A percentile compares a stretch with the other conserved stretches of the same genome.
Evolutionary conservation across 2,329 filamentous ascomycete genomes (phyloP).

Genomic region (Trichoderma asperellum): DNA sequence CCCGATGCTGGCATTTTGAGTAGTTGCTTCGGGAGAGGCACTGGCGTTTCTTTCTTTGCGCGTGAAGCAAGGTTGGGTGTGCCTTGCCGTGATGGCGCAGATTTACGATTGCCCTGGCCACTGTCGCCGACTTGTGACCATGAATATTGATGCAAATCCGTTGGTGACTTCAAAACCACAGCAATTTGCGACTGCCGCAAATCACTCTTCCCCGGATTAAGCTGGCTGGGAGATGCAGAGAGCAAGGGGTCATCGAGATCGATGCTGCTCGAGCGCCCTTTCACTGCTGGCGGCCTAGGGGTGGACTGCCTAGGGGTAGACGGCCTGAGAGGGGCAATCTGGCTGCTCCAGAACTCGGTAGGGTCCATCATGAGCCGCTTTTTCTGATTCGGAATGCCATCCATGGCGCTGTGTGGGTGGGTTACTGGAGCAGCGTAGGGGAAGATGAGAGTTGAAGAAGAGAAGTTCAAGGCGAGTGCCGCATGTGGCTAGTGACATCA

Average conservation of each 20-base stretch:
- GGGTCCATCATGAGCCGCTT: constrained; percentile 11
- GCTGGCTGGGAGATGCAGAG: constrained; percentile 16
- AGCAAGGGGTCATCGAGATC: constrained; percentile 35
- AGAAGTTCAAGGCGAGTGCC: not conserved
- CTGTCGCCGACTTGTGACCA: constrained; percentile 5
- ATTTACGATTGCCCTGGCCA: not conserved
- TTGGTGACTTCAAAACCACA: constrained; percentile 33
- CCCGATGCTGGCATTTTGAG: not conserved
- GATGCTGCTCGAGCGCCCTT: constrained; percentile 19
- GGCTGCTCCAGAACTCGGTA: constrained; percentile 22
- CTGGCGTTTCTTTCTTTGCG: constrained; percentile 29
- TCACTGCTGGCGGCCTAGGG: not conserved
- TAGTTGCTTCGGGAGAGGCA: constrained; percentile 24
- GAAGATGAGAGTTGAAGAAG: not conserved
- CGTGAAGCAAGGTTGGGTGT: constrained; percentile 35
- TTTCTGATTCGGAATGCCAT: not conserved
- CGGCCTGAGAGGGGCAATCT: not conserved
- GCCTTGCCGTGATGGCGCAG: constrained; percentile 10
- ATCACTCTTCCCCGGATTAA: not conserved
- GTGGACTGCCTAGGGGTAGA: not conserved
- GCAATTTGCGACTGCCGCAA: constrained; percentile 30
- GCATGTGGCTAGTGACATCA: not conserved
- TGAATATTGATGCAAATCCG: constrained; percentile 14
- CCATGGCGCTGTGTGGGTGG: not conserved
- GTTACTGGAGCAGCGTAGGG: not conserved